phyloP scores from a whole-genome alignment of 805 yeast genomes.

The Candida qinlingensis region DNA sequence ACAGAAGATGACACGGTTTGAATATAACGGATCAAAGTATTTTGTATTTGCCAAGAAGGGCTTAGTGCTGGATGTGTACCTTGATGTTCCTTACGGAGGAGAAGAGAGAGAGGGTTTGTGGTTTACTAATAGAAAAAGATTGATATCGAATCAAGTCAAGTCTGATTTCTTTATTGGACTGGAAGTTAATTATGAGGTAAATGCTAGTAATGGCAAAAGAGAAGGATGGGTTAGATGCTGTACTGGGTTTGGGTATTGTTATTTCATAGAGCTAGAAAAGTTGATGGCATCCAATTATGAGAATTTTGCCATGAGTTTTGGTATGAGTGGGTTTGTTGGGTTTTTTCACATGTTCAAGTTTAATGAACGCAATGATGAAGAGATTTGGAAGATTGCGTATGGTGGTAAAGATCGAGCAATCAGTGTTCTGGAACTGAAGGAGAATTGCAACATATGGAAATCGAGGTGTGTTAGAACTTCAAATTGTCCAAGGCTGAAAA shows the following conservation, averaged over 20 bases:
- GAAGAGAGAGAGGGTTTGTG: slow-evolving; percentile 4
- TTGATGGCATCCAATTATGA: slow-evolving; percentile 13
- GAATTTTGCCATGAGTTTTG: slow-evolving; percentile 23
- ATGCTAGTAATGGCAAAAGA: neutral
- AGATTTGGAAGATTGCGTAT: slow-evolving; percentile 9
- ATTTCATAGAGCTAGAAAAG: slow-evolving; percentile 15
- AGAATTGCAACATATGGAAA: slow-evolving; percentile 19
- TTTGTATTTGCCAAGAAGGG: slow-evolving; percentile 17
- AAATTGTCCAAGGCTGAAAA: slow-evolving; percentile 3
- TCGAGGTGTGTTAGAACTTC: slow-evolving; percentile 12
- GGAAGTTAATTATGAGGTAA: slow-evolving; percentile 6
- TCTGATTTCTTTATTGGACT: slow-evolving; percentile 20
- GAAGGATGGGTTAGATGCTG: slow-evolving; percentile 15
- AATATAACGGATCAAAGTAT: slow-evolving; percentile 1
- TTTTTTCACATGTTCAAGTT: slow-evolving; percentile 17
- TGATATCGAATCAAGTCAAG: slow-evolving; percentile 16
- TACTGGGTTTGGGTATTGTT: slow-evolving; percentile 23
- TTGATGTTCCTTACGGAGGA: slow-evolving; percentile 1
- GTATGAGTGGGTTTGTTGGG: slow-evolving; percentile 19
- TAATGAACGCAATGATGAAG: neutral
- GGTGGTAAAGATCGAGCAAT: slow-evolving; percentile 24
- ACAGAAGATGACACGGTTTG: slow-evolving; percentile 12
- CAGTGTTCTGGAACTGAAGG: slow-evolving; percentile 15
- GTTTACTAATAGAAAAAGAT: slow-evolving; percentile 11
- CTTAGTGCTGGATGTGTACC: slow-evolving; percentile 10